Evolutionary conservation across 1,284 basidiomycete genomes (phyloP).

Genomic region (Sanghuangporus sanghuang): DNA sequence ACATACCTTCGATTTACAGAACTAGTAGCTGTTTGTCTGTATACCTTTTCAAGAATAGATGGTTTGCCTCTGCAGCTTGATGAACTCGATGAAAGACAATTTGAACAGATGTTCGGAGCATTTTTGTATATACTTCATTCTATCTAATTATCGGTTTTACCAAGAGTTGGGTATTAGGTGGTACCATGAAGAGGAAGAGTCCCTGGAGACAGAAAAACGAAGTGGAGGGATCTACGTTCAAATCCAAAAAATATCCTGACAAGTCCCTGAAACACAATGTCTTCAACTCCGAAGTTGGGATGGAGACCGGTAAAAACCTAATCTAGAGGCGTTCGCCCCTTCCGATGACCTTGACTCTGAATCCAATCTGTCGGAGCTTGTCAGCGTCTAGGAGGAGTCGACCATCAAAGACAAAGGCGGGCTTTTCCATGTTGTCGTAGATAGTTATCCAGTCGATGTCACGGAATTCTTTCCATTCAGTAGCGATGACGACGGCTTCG

Average conservation of each 20-base stretch:
- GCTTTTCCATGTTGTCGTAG: conserved; percentile 91
- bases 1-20: too few relatives aligned
- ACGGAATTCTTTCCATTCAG: conserved; percentile 96
- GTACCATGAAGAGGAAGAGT: background rate
- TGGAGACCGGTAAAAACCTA: background rate
- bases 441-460: conserved; percentile 86
- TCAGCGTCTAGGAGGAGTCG: conserved; percentile 80
- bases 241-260: background rate
- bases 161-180: background rate
- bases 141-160: background rate
- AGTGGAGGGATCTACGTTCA: background rate
- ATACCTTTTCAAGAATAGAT: background rate
- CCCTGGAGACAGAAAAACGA: background rate
- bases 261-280: background rate
- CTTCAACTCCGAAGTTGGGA: background rate
- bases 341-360: conserved; percentile 58
- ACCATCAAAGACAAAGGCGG: conserved; percentile 94
- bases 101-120: background rate
- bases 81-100: background rate
- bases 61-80: background rate
- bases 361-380: conserved; percentile 82
- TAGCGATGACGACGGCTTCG: conserved; percentile 90
- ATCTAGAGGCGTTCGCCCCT: conserved; percentile 20
- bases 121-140: background rate
- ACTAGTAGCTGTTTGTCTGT: background rate